Conservation (phyloP, 2,329 filamentous ascomycete species). For the Ophiostoma novo-ulmi region DNA sequence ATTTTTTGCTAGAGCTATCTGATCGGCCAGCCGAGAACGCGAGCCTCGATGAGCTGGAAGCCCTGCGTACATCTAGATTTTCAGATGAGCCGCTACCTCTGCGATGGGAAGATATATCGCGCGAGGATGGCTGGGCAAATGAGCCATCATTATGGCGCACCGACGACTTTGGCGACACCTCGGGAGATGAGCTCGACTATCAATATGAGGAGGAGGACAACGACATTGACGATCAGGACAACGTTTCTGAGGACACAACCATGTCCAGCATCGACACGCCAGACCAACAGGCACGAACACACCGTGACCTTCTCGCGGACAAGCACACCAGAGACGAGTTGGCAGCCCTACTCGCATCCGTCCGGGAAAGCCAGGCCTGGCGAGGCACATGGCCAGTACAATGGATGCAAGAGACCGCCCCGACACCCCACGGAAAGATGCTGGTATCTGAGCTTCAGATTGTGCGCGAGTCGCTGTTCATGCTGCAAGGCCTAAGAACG, state of each 20-base stretch:
- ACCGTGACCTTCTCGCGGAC: constrained; percentile 32
- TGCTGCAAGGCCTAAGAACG: constrained; percentile 74
- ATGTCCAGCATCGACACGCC: constrained; percentile 20
- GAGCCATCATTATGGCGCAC: constrained; percentile 66
- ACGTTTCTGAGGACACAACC: constrained; percentile 36
- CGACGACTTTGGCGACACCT: constrained; percentile 58
- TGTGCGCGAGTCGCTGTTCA: constrained; percentile 73
- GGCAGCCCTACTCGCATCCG: constrained; percentile 34
- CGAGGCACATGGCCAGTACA: constrained; percentile 27
- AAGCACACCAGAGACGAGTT: constrained; percentile 31
- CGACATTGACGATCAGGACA: constrained; percentile 63
- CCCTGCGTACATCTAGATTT: constrained; percentile 43
- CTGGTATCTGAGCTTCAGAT: constrained; percentile 65
- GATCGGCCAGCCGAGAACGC: constrained; percentile 71
- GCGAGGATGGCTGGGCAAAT: constrained; percentile 66
- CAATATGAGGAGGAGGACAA: constrained; percentile 58
- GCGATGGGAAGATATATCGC: constrained; percentile 74
- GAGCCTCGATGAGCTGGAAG: constrained; percentile 57
- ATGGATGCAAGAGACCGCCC: background rate
- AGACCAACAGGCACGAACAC: constrained; percentile 17
- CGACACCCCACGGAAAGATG: constrained; percentile 25
- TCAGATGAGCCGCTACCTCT: constrained; percentile 46
- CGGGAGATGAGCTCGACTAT: constrained; percentile 40
- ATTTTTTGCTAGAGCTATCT: constrained; percentile 73
- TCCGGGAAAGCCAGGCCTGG: constrained; percentile 47